These are phyloP conservation scores for Thermothielavioides terrestris DNA, from an alignment of 495 filamentous ascomycete species.

Conservation along the genomic window DNA sequence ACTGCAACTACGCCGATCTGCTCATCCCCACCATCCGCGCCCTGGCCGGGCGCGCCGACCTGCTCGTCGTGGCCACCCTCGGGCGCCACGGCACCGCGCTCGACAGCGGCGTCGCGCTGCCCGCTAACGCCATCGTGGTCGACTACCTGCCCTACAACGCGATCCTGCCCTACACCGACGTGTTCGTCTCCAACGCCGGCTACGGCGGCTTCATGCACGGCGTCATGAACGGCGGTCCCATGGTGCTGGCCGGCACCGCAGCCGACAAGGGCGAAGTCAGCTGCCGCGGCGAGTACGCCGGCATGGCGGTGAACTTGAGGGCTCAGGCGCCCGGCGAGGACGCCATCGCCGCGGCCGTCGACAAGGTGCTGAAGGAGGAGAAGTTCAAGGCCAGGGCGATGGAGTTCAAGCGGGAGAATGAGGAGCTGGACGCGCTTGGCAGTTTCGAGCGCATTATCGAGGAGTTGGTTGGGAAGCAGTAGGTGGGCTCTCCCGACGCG, in stretches of 20 bases:
- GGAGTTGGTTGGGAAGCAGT: not conserved
- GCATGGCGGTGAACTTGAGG: slow-evolving; percentile 28
- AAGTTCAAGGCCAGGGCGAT: slow-evolving; percentile 8
- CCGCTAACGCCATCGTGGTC: slow-evolving; percentile 23
- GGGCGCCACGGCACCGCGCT: slow-evolving; percentile 15
- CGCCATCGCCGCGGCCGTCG: slow-evolving; percentile 19
- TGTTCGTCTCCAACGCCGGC: slow-evolving; percentile 33
- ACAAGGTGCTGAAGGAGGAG: slow-evolving; percentile 18
- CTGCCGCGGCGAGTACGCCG: slow-evolving; percentile 24
- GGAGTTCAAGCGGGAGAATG: slow-evolving; percentile 19
- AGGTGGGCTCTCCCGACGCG: no score
- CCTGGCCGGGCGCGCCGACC: slow-evolving; percentile 15
- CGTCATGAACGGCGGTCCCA: slow-evolving; percentile 31
- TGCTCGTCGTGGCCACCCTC: slow-evolving; percentile 29
- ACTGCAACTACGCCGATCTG: slow-evolving; percentile 23
- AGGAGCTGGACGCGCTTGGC: slow-evolving; percentile 8
- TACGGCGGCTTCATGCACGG: slow-evolving; percentile 35
- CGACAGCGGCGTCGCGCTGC: not conserved
- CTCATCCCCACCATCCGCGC: slow-evolving; percentile 29
- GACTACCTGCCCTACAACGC: slow-evolving; percentile 33
- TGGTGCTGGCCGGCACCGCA: slow-evolving; percentile 30
- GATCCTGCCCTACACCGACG: slow-evolving; percentile 26
- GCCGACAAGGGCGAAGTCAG: slow-evolving; percentile 33
- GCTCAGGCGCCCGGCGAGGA: slow-evolving; percentile 14
- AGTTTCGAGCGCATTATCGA: slow-evolving; percentile 7